Evolutionary conservation across 2,329 filamentous ascomycete species (phyloP).

Genomic region (Neofusicoccum umdonicola): DNA sequence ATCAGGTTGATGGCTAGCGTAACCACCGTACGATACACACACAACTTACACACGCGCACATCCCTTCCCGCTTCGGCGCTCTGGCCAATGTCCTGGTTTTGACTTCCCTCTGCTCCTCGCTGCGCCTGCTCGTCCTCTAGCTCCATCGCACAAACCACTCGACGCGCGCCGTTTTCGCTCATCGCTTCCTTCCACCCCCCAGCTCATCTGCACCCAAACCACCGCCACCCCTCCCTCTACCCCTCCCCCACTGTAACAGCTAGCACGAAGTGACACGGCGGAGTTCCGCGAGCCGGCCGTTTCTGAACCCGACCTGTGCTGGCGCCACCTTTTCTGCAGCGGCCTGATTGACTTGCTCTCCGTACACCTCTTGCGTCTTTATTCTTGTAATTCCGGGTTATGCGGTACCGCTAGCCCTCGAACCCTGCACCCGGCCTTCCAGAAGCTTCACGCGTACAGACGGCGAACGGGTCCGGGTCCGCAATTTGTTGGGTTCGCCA

Average conservation of each 20-base stretch:
- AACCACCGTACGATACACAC: background rate
- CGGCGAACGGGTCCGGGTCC: background rate
- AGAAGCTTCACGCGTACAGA: background rate
- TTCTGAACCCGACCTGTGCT: background rate
- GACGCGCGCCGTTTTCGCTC: background rate
- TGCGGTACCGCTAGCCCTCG: background rate
- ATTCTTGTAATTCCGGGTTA: background rate
- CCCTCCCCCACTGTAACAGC: slow-evolving; percentile 11
- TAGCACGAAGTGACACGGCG: slow-evolving; percentile 3
- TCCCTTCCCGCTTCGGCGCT: background rate
- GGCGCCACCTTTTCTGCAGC: slow-evolving; percentile 4
- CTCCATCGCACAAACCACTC: slow-evolving; percentile 9
- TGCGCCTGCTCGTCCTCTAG: background rate
- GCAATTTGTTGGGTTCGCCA: background rate
- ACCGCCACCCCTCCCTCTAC: slow-evolving; percentile 4
- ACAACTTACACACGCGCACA: slow-evolving; percentile 1
- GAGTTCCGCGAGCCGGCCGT: background rate
- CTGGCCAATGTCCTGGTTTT: background rate
- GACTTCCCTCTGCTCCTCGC: background rate
- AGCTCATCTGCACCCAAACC: slow-evolving; percentile 4
- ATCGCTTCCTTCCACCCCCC: slow-evolving; percentile 7
- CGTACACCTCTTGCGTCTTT: background rate
- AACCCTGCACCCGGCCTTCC: background rate
- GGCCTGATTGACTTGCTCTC: background rate
- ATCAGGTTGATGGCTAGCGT: slow-evolving; percentile 9